phyloP scores from a whole-genome alignment of 805 yeast genomes.

The Candida sithepensis region DNA sequence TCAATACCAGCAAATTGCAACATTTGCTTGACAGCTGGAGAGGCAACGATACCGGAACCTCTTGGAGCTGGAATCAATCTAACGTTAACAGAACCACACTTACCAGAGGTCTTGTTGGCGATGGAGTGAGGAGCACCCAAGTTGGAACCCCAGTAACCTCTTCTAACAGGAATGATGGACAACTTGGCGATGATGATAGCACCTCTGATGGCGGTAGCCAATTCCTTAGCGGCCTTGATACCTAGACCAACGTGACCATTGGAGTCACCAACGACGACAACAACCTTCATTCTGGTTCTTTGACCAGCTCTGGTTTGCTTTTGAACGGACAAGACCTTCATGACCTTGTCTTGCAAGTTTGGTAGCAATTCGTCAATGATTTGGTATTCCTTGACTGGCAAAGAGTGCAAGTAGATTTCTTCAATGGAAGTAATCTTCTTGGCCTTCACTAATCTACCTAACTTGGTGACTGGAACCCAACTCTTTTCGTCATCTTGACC shows the following conservation, averaged over 20 bases:
- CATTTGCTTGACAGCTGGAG: conserved; percentile 99
- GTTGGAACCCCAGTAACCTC: conserved; percentile 99
- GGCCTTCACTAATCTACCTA: conserved; percentile 99
- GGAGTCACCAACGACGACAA: conserved; percentile 98
- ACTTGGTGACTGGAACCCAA: conserved; percentile 99
- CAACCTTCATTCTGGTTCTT: conserved; percentile 99
- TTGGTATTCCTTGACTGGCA: conserved; percentile 99
- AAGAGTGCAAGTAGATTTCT: conserved; percentile 98
- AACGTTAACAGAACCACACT: conserved; percentile 99
- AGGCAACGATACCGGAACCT: conserved; percentile 99
- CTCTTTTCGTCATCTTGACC: conserved; percentile 94
- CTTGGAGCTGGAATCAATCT: conserved; percentile 99
- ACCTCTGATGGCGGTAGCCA: conserved; percentile 99
- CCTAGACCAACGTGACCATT: conserved; percentile 99
- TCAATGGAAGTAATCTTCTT: conserved; percentile 95
- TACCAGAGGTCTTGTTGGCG: conserved; percentile 97
- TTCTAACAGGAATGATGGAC: conserved; percentile 98
- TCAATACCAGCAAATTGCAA: conserved; percentile 99
- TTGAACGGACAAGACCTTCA: conserved; percentile 99
- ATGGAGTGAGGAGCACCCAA: conserved; percentile 99
- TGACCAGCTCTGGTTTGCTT: conserved; percentile 99
- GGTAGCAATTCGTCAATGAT: conserved; percentile 96
- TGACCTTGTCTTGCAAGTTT: conserved; percentile 94
- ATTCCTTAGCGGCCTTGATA: conserved; percentile 99
- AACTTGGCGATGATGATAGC: conserved; percentile 99